Evolutionary conservation across 257 asterid genomes (phyloP).

Genomic region (Gentiana dahurica): DNA sequence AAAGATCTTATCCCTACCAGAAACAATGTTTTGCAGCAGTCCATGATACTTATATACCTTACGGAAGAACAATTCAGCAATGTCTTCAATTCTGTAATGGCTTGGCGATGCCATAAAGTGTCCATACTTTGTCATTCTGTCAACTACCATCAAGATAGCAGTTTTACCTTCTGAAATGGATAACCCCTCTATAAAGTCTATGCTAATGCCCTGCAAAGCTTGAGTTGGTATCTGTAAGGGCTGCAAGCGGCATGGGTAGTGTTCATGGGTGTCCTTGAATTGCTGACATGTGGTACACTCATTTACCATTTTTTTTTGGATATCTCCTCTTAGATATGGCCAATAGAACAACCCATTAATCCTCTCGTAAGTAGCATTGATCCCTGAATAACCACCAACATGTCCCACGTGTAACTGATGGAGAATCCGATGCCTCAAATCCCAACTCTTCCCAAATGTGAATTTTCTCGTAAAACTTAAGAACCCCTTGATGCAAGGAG

Average conservation of each 20-base stretch:
- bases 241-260: background rate
- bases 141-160: background rate
- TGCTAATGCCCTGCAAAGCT: background rate
- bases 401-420: background rate
- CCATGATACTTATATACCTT: background rate
- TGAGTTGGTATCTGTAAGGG: background rate
- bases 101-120: background rate
- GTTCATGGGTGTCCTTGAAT: background rate
- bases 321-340: background rate
- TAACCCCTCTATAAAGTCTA: background rate
- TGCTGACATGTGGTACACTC: too few relatives aligned
- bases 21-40: background rate
- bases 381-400: background rate
- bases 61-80: background rate
- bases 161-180: background rate
- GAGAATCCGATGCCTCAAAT: background rate
- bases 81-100: background rate
- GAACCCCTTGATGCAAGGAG: background rate
- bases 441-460: background rate
- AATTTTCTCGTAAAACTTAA: background rate
- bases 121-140: background rate
- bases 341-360: background rate
- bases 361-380: background rate
- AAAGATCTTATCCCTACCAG: background rate
- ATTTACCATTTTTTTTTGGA: background rate